Evolutionary conservation across 495 filamentous ascomycete genomes (phyloP).

Genomic region (Letharia columbiana): DNA sequence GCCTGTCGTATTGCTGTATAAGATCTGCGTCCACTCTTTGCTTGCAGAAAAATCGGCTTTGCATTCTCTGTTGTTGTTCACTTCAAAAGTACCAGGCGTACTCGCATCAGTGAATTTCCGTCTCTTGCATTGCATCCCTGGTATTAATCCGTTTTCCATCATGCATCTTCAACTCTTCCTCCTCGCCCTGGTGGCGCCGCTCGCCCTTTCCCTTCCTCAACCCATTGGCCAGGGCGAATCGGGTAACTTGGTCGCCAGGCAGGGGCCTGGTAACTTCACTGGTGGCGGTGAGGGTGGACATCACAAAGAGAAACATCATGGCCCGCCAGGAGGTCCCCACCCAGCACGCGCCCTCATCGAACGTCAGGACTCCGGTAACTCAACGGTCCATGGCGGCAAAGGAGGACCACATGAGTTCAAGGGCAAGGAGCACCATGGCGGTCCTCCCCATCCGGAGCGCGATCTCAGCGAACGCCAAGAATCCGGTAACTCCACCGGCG

Average conservation of each 20-base stretch:
- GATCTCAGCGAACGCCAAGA: not conserved
- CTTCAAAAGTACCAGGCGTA: conserved; percentile 2
- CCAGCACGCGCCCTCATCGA: not conserved
- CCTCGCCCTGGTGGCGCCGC: not conserved
- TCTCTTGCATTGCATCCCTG: not conserved
- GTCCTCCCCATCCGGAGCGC: not conserved
- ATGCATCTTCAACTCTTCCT: not conserved
- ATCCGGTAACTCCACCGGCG: not conserved
- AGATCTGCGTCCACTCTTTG: not conserved
- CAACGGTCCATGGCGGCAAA: not conserved
- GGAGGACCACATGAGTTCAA: too few species aligned
- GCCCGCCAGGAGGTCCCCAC: not conserved
- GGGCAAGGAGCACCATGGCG: too few species aligned
- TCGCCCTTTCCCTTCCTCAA: not conserved
- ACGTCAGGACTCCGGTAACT: not conserved
- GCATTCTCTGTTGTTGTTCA: not conserved
- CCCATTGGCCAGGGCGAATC: not conserved
- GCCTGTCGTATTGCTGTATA: not conserved
- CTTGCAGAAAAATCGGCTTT: not conserved
- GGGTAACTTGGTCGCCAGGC: not conserved
- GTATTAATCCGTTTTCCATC: not conserved
- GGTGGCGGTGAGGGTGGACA: not conserved
- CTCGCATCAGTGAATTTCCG: not conserved
- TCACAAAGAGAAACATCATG: not conserved
- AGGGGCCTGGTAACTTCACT: not conserved